Evolutionary conservation across 2,329 filamentous ascomycete species (phyloP).

Genomic region (Magnaporthiopsis incrustans): DNA sequence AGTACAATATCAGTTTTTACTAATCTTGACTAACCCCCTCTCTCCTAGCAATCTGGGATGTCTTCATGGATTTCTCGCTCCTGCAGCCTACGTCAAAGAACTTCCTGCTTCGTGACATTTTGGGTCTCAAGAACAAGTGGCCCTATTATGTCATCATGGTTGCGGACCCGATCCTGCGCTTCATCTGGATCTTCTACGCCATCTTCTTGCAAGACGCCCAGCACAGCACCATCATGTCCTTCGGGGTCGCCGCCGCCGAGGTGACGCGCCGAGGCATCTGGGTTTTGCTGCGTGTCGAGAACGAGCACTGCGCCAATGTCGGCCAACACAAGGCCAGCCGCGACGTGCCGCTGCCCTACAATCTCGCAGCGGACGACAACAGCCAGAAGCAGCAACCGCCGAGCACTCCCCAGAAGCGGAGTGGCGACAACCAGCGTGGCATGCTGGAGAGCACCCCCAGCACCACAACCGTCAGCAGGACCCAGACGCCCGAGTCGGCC

Average conservation of each 20-base stretch:
- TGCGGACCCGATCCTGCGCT: conserved; percentile 76
- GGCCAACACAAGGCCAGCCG: conserved; percentile 81
- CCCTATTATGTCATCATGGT: conserved; percentile 82
- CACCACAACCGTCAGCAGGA: not conserved
- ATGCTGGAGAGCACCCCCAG: not conserved
- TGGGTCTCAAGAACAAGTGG: conserved; percentile 72
- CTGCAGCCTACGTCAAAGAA: conserved; percentile 66
- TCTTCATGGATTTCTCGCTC: conserved; percentile 95
- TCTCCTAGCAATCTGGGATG: conserved; percentile 69
- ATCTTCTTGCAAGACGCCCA: conserved; percentile 74
- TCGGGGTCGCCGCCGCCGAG: conserved; percentile 70
- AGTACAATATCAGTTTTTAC: too few species aligned
- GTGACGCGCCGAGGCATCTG: conserved; percentile 81
- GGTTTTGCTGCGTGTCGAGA: conserved; percentile 90
- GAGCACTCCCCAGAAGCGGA: not conserved
- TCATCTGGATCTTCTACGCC: conserved; percentile 90
- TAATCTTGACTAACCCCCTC: not conserved
- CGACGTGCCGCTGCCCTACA: conserved; percentile 80
- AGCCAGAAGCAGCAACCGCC: not conserved
- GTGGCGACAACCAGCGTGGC: not conserved
- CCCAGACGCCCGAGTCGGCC: not conserved
- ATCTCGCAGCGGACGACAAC: conserved; percentile 36
- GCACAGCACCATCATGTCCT: conserved; percentile 76
- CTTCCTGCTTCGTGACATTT: conserved; percentile 63
- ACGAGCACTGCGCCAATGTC: conserved; percentile 93